Evolutionary conservation across 1,284 basidiomycete species (phyloP), one percentile per base, ranked within the genome.

Genomic region (Leccinum subrobustum): DNA sequence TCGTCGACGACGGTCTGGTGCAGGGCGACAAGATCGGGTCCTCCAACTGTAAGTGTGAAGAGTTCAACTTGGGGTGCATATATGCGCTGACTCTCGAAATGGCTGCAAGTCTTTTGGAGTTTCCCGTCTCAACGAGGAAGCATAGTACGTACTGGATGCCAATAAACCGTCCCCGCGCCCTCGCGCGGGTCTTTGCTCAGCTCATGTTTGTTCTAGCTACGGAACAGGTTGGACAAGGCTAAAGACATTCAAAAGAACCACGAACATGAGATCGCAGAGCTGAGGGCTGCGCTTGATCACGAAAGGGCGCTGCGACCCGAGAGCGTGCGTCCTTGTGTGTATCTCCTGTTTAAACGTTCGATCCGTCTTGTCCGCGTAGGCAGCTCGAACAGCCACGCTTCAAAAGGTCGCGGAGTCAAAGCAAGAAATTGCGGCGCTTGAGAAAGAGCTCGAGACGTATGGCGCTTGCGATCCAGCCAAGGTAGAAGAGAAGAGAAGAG

Each of bases 21-120:
- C 86, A 89, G 70, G 80, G 79, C 53, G 94, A 96, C 73, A 96
- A 96, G 76, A 94, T 96, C 59, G 93, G 94, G 25, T 91, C 92
- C 6, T 93, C 92, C 3, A 95, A 95, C 70, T 96, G 93, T 93
- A 67, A 67, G 88, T 62, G 42, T 1, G 27, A 18, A 23, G 14
- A 25, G 42, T 7, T 11, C 5, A 1, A 52, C 31, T 31, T 12
- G 31, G 61, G 33, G 59, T 66, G 65, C 57, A 63, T 73, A 64
- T 74, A 73, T 71, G 71, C 75, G 73, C 69, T 70, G 69, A 72
- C 65, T 68, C 61, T 55, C 18, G 18, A 1, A 44, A 55, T 6
- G 39, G n/a, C 3, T 47, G 11, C 3, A 7, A 95, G 93, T 95
- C 76, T 95, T 91, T 73, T 96, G 93, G 93, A 91, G 91, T 69